phyloP scores from a whole-genome alignment of 768 basidiomycete species.

The Auricularia cornea region DNA sequence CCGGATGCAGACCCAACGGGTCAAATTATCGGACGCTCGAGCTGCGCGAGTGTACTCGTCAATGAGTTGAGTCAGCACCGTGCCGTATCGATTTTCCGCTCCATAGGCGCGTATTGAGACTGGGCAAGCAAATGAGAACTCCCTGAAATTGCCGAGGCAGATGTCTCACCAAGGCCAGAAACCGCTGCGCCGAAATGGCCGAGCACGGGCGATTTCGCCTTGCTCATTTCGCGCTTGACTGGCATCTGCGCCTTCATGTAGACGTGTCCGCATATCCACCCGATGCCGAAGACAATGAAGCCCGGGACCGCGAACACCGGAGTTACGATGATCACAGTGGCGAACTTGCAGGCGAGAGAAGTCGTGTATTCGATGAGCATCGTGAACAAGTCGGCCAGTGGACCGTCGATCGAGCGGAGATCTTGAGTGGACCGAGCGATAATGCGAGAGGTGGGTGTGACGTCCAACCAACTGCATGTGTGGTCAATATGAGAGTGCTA shows the following conservation, averaged over 20 bases:
- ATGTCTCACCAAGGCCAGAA: conserved; percentile 15
- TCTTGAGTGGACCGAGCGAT: conserved; percentile 62
- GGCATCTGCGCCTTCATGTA: conserved; percentile 29
- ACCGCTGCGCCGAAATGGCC: conserved; percentile 26
- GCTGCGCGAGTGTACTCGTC: conserved; percentile 15
- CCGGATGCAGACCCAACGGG: conserved; percentile 19
- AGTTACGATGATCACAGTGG: conserved; percentile 18
- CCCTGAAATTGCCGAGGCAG: conserved; percentile 8
- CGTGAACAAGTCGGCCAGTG: conserved; percentile 8
- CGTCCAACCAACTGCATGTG: conserved; percentile 43
- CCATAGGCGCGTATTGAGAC: conserved; percentile 28
- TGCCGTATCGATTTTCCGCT: conserved; percentile 20
- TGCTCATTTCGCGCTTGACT: conserved; percentile 28
- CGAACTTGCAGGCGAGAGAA: conserved; percentile 34
- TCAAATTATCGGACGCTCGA: conserved; percentile 13
- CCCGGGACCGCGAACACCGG: conserved; percentile 9
- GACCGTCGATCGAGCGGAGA: conserved; percentile 37
- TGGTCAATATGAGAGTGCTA: conserved; percentile 12
- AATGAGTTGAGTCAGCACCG: conserved; percentile 16
- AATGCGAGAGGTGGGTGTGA: conserved; percentile 45
- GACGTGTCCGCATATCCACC: conserved; percentile 21
- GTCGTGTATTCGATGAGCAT: conserved; percentile 23
- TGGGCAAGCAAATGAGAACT: neutral
- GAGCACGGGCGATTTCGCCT: conserved; percentile 26
- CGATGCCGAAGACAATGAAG: conserved; percentile 11